Evolutionary conservation across 1,284 basidiomycete species (phyloP).

Genomic region (Phellopilus nigrolimitatus): DNA sequence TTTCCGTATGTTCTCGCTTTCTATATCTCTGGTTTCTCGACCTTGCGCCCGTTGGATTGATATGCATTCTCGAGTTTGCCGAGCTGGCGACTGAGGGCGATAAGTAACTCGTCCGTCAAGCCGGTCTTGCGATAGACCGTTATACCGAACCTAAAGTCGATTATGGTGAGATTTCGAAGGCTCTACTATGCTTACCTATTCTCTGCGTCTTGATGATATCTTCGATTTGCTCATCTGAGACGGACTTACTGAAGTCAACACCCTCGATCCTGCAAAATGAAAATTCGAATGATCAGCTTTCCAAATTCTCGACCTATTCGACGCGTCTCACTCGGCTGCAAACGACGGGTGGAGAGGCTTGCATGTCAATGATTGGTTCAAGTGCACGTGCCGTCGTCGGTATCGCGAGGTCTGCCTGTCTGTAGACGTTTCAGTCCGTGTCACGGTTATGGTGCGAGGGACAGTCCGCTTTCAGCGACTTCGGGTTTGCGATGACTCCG

Average conservation of each 20-base stretch:
- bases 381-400: too few relatives aligned
- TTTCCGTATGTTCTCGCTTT: slow-evolving; percentile 23
- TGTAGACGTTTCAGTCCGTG: too few relatives aligned
- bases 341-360: not conserved
- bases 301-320: too few relatives aligned
- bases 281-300: not conserved
- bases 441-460: too few relatives aligned
- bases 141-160: slow-evolving; percentile 23
- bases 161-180: not conserved
- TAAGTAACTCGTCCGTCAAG: slow-evolving; percentile 23
- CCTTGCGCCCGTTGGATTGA: slow-evolving; percentile 20
- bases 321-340: not conserved
- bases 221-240: slow-evolving; percentile 15
- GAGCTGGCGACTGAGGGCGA: slow-evolving; percentile 25
- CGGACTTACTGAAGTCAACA: slow-evolving; percentile 23
- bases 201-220: slow-evolving; percentile 19
- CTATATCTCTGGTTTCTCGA: slow-evolving; percentile 23
- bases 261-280: slow-evolving; percentile 19
- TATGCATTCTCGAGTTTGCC: slow-evolving; percentile 24
- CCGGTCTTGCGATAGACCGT: slow-evolving; percentile 27
- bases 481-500: too few relatives aligned
- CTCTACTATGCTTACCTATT: slow-evolving; percentile 13
- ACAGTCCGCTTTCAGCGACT: too few relatives aligned
- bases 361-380: not conserved
- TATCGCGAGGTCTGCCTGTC: too few relatives aligned